Base-by-base conservation (phyloP, 352 stramenopile species). In the Aphanomyces invadans region DNA sequence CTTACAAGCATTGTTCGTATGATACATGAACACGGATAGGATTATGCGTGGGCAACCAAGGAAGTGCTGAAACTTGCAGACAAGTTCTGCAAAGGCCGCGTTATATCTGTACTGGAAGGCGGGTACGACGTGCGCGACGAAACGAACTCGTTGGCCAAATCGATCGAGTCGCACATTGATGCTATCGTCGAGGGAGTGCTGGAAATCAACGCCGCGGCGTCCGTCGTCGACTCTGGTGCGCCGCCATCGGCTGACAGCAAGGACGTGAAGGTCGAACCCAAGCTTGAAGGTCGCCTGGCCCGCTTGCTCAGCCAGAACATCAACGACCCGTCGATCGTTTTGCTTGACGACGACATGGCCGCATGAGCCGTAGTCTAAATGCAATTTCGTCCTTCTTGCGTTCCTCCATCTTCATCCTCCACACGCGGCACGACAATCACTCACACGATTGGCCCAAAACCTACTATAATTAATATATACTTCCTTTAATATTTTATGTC, bases 51-150 rank as follows among this genome's bases (percentile, higher is more conserved):
- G 84, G 81, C 82, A 2, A 93, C 84, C 5, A 60, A 84, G 45
- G 79, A 93, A 68, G 77, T 91, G 48, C 76, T 93, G 21, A 82
- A 86, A 70, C 53, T 93, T 21, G 84, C 84, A 2, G 76, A 80
- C 38, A 79, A 28, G 23, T 72, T 36, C 62, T 95, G 86, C 52
- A 74, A 92, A 51, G 86, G 86, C 28, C 80, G 84, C 12, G 75
- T 95, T 4, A 71, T 95, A 32, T 95, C 86, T 4, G 85, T 95
- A 42, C 70, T 95, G n/a, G 86, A 95, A 60, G 86, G 86, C 31
- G 86, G 86, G 25, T 95, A 93, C 70, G 83, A 92, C 36, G 82
- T 92, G 36, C 81, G 79, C 32, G 76, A 76, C 39, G 81, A 91
- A 66, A 94, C 85, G 5, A 92, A 91, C 59, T 87, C 83, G 62